phyloP scores from a whole-genome alignment of 2,329 filamentous ascomycete genomes.

The Aspergillus amoenus region DNA sequence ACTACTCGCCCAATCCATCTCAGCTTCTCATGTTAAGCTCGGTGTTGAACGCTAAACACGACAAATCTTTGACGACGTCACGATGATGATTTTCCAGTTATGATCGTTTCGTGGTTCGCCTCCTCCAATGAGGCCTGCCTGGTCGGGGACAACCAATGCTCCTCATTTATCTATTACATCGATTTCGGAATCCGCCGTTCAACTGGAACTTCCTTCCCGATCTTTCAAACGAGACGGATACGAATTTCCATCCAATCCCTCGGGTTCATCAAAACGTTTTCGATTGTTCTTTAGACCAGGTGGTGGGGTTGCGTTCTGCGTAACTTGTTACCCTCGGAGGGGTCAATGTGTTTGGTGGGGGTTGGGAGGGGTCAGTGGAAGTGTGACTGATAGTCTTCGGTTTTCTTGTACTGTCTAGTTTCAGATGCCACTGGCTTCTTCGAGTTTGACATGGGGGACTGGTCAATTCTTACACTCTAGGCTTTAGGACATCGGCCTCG shows the following conservation, averaged over 20 bases:
- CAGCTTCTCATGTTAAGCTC: slow-evolving; percentile 42
- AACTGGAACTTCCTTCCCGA: slow-evolving; percentile 14
- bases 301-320: slow-evolving; percentile 18
- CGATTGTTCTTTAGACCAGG: slow-evolving; percentile 24
- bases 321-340: slow-evolving; percentile 24
- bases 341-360: slow-evolving; percentile 35
- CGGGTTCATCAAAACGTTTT: slow-evolving; percentile 31
- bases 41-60: slow-evolving; percentile 41
- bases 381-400: slow-evolving; percentile 6
- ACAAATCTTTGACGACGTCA: slow-evolving; percentile 30
- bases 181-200: slow-evolving; percentile 33
- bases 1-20: slow-evolving; percentile 59
- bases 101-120: slow-evolving; percentile 31
- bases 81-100: slow-evolving; percentile 30
- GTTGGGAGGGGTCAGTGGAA: slow-evolving; percentile 29
- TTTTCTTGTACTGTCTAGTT: slow-evolving; percentile 17
- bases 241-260: slow-evolving; percentile 23
- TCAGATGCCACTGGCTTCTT: slow-evolving; percentile 17
- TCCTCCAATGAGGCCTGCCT: slow-evolving; percentile 24
- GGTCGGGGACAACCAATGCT: slow-evolving; percentile 17
- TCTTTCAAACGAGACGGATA: neutral
- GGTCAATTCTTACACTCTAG: slow-evolving; percentile 34
- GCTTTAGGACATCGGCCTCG: slow-evolving; percentile 18
- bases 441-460: slow-evolving; percentile 29
- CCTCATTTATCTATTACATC: slow-evolving; percentile 7